Conservation (phyloP, 257 asterid genomes). For the Solanum bukasovii region DNA sequence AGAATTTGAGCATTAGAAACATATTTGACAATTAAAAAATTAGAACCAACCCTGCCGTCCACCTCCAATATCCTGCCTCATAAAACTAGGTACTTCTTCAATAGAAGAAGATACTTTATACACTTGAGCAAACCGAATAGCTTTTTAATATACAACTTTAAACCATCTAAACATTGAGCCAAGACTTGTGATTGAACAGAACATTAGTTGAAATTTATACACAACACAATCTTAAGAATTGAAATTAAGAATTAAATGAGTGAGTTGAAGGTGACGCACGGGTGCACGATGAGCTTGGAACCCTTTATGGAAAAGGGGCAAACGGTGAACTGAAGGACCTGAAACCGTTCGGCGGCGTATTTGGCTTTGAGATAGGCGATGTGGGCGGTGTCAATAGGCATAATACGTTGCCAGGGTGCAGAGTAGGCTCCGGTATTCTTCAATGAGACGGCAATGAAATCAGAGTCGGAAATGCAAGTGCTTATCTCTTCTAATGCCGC, state of each 20-base stretch:
- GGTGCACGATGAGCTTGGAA: conserved; percentile 60
- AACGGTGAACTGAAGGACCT: conserved; percentile 76
- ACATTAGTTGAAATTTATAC: not conserved
- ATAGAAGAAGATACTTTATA: not conserved
- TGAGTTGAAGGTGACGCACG: conserved; percentile 34
- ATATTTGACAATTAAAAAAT: not conserved
- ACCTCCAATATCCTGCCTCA: not conserved
- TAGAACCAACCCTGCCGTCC: not conserved
- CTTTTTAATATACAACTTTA: not conserved
- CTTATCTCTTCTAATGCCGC: conserved; percentile 38
- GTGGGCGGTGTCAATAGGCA: conserved; percentile 65
- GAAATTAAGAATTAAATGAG: not conserved
- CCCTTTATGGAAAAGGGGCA: conserved; percentile 68
- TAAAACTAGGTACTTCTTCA: not conserved
- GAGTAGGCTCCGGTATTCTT: conserved; percentile 77
- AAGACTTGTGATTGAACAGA: not conserved
- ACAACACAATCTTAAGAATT: not conserved
- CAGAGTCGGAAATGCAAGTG: conserved; percentile 32
- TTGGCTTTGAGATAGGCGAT: conserved; percentile 65
- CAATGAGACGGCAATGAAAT: conserved; percentile 52
- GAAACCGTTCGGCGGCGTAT: conserved; percentile 63
- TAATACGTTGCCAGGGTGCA: conserved; percentile 63
- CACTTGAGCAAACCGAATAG: not conserved
- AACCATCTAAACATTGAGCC: not conserved
- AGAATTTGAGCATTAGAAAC: not conserved